Conservation (phyloP, 176 grass and related monocot genomes). For the Guadua angustifolia region DNA sequence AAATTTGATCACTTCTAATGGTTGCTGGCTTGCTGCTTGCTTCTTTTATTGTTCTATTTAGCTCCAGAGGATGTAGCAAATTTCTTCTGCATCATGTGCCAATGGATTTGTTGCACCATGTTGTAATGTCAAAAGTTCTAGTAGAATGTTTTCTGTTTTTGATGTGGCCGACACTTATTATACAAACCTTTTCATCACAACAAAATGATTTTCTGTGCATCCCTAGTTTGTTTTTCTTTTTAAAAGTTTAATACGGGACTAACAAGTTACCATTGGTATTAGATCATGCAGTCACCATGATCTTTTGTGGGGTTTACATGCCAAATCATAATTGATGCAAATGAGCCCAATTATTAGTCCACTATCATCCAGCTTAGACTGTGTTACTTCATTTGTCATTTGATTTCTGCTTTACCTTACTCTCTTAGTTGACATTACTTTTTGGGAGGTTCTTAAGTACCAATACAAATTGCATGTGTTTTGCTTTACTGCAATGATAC, state of each 20-base stretch:
- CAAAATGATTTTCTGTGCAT: conserved; percentile 20
- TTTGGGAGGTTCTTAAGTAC: conserved; percentile 5
- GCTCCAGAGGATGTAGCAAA: conserved; percentile 1
- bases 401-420: conserved; percentile 18
- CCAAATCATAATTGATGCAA: background rate
- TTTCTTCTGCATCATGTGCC: conserved; percentile 15
- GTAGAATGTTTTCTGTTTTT: conserved; percentile 20
- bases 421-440: background rate
- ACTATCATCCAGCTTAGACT: background rate
- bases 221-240: background rate
- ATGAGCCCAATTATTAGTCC: background rate
- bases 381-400: conserved; percentile 1
- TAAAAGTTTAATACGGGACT: background rate
- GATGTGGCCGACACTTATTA: background rate
- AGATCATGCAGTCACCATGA: conserved; percentile 18
- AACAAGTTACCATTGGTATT: conserved; percentile 5
- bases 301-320: background rate
- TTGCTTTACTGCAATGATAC: conserved; percentile 27
- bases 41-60: conserved; percentile 28
- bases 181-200: background rate
- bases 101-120: background rate
- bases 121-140: background rate
- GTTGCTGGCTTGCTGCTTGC: background rate
- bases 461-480: background rate
- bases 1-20: conserved; percentile 23